A percentile compares a stretch with the other conserved stretches of the same genome.
Evolutionary conservation across 495 filamentous ascomycete species (phyloP).

Genomic region (Beverwykella pulmonaria): DNA sequence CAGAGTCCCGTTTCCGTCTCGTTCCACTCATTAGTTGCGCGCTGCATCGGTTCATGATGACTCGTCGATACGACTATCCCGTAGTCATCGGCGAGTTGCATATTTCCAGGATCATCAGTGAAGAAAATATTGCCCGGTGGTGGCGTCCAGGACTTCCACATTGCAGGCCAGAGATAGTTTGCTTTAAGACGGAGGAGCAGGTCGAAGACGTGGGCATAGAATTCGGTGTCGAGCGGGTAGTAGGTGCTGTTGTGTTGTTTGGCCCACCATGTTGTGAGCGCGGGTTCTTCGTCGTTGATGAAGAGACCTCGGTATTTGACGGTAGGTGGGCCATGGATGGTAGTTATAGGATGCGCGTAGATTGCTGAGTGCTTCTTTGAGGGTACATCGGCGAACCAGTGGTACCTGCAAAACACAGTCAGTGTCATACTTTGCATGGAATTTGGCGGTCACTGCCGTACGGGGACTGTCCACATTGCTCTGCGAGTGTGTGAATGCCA

Average conservation of each 20-base stretch:
- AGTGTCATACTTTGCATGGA: neutral
- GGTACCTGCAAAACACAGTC: neutral
- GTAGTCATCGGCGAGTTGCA: conserved; percentile 25
- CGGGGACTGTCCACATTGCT: conserved; percentile 29
- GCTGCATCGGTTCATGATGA: conserved; percentile 30
- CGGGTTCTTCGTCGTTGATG: conserved; percentile 32
- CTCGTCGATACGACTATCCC: conserved; percentile 30
- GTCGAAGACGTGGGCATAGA: conserved; percentile 29
- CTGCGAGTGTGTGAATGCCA: conserved; percentile 28
- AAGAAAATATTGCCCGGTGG: conserved; percentile 28
- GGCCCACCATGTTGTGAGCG: conserved; percentile 23
- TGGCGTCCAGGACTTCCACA: conserved; percentile 22
- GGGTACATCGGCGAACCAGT: conserved; percentile 30
- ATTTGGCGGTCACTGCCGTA: neutral
- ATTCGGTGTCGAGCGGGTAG: conserved; percentile 22
- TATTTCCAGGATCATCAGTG: conserved; percentile 27
- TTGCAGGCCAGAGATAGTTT: conserved; percentile 34
- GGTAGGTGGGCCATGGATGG: conserved; percentile 14
- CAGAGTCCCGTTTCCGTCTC: conserved; percentile 19
- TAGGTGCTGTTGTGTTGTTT: conserved; percentile 13
- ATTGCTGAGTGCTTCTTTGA: conserved; percentile 20
- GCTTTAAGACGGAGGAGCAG: conserved; percentile 23
- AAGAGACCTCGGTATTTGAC: conserved; percentile 33
- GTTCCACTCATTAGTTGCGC: conserved; percentile 32
- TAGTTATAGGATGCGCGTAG: conserved; percentile 4